phyloP scores from a whole-genome alignment of 352 stramenopile genomes.

The Phytophthora citricola region DNA sequence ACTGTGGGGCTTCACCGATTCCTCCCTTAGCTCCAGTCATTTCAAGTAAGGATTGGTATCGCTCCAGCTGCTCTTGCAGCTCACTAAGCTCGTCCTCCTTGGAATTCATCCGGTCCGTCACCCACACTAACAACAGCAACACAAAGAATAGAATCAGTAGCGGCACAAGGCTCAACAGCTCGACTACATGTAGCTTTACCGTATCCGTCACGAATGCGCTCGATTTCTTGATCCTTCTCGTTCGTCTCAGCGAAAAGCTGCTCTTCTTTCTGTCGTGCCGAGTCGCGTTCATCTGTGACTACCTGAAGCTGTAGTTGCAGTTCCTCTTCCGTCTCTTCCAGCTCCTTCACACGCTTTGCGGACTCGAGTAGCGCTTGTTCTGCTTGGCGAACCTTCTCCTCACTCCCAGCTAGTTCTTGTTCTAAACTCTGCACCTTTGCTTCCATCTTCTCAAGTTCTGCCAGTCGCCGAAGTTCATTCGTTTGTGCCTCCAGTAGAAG shows the following conservation, averaged over 20 bases:
- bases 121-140: conserved; percentile 66
- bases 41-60: conserved; percentile 80
- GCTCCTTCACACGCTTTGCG: conserved; percentile 49
- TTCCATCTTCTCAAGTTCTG: conserved; percentile 80
- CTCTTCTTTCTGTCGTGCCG: conserved; percentile 84
- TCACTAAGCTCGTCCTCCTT: conserved; percentile 89
- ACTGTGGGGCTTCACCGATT: not conserved
- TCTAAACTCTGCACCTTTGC: conserved; percentile 60
- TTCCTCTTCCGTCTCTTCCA: conserved; percentile 83
- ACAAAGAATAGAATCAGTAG: conserved; percentile 9
- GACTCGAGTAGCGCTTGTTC: conserved; percentile 50
- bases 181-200: conserved; percentile 38
- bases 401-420: conserved; percentile 42
- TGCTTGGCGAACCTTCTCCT: conserved; percentile 31
- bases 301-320: conserved; percentile 83
- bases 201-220: conserved; percentile 87
- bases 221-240: conserved; percentile 90
- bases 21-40: conserved; percentile 48
- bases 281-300: conserved; percentile 85
- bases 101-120: conserved; percentile 89
- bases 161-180: not conserved
- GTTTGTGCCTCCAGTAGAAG: conserved; percentile 76
- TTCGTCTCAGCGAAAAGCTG: conserved; percentile 84
- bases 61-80: conserved; percentile 85
- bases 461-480: conserved; percentile 70